A percentile compares a stretch with the other conserved stretches of the same genome.
These are phyloP conservation scores for Lablab purpureus DNA, from an alignment of 306 rosid genomes.

Conservation along the genomic window DNA sequence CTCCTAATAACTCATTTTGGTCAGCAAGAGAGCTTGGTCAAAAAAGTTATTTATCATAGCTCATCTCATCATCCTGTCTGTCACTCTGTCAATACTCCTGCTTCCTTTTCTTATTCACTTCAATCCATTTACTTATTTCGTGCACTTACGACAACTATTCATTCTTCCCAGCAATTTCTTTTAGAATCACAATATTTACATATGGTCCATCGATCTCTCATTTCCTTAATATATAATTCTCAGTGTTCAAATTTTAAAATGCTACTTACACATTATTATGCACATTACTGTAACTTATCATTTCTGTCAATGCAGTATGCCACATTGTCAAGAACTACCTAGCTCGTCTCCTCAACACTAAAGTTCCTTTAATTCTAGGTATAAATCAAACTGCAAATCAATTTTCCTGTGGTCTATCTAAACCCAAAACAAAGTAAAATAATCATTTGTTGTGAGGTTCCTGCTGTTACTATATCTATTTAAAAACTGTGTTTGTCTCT, in stretches of 20 bases:
- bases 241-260: conserved; percentile 7
- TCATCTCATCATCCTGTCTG: background rate
- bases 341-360: conserved; percentile 69
- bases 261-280: conserved; percentile 15
- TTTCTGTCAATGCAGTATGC: conserved; percentile 67
- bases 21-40: conserved; percentile 52
- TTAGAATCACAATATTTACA: background rate
- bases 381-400: conserved; percentile 36
- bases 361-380: conserved; percentile 96
- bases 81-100: background rate
- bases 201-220: background rate
- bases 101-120: background rate
- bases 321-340: conserved; percentile 92
- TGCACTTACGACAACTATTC: background rate
- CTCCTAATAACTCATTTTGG: conserved; percentile 53
- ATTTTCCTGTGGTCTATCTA: background rate
- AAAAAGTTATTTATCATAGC: conserved; percentile 7
- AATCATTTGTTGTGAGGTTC: background rate
- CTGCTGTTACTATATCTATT: conserved; percentile 1
- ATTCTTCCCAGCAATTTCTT: background rate
- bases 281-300: conserved; percentile 13
- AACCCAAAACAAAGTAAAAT: conserved; percentile 10
- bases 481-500: conserved; percentile 1
- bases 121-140: background rate
- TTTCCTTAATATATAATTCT: conserved; percentile 4